Evolutionary conservation across 345 rosid genomes (phyloP), one percentile per base, ranked within the genome.

Genomic region (Eutrema japonicum): DNA sequence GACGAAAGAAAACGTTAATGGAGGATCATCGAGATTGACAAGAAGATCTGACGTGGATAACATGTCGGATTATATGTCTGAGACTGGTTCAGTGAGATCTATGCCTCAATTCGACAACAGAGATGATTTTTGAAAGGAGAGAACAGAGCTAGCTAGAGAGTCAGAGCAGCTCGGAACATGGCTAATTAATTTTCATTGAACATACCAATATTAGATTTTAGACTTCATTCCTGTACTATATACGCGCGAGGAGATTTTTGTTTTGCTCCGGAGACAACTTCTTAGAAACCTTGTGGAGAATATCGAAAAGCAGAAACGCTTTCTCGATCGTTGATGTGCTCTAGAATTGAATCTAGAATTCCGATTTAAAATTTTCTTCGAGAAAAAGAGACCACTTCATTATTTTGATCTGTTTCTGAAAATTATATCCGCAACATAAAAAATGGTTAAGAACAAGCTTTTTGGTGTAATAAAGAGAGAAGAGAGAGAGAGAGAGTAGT

Each of bases 11-110:
- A 62, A 81, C 0, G 7, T 14, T 0, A 78, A 56, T 0, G 81
- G 67, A 2, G 86, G 81, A 0, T 79, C 87, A 18, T 37, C 83
- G 0, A 80, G 83, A 76, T 83, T 82, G 3, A 64, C 79, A 7
- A 79, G 80, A 77, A 66, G 77, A 70, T 55, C 71, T 9, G 80
- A 77, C 37, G 53, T 33, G 1, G 80, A 77, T 43, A 71, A 33
- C 33, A 77, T 70, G 67, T 50, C 71, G 0, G 87, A 84, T 54
- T 35, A 16, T 7, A 77, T 54, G 50, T 82, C 85, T 3, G 91
- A 84, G 16, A 59, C 73, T 2, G 83, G 77, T 11, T 83, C 84
- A 0, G 70, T 80, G 2, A 77, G 76, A 40, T 77, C 86, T 10
- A 71, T 62, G 58, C 61, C 74, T 70, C 70, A 69, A 32, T 35